Evolutionary conservation across 306 rosid species (phyloP), one percentile per base, ranked within the genome.

Genomic region (Quercus gilva): DNA sequence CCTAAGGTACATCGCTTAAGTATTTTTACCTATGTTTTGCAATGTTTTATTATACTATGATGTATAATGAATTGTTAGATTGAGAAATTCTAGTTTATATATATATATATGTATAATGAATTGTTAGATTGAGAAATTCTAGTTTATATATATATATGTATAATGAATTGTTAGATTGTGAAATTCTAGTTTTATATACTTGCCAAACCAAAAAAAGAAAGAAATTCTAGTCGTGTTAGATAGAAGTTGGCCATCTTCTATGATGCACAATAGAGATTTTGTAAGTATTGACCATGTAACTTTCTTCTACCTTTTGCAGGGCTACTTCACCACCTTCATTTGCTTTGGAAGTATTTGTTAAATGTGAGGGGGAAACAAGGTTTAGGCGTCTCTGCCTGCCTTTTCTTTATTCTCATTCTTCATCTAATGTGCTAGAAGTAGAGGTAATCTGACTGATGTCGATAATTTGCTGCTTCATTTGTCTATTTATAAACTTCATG

Each of bases 261-360:
- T 74, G 79, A 70, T 79, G 37, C 35, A 31, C 74, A 58, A 77
- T 75, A 64, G 69, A 76, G 55, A 43, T 78, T 71, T 79, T 74
- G 73, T 49, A 45, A 29, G 53, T 28, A 64, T 64, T 55, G 20
- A 63, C 76, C 55, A 74, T 49, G 65, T 73, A 74, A 74, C 63
- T 61, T 73, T 79, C 41, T 51, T 53, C 76, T 45, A 56, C 84
- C 26, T 68, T 79, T 86, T 84, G 21, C 84, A 95, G 99, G 87
- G 99, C 96, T 1, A 95, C 99, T 74, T 89, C 89, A n/a, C 99
- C 99, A 72, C 99, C 99, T 56, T 95, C 99, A 13, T 95, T 95
- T 88, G 99, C 99, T 41, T 74, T 95, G 63, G 99, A 95, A 87
- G 97, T 91, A 53, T 95, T 95, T 90, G 98, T 95, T 80, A 97